phyloP scores from a whole-genome alignment of 2,329 filamentous ascomycete species.

The Lachnellula arida region DNA sequence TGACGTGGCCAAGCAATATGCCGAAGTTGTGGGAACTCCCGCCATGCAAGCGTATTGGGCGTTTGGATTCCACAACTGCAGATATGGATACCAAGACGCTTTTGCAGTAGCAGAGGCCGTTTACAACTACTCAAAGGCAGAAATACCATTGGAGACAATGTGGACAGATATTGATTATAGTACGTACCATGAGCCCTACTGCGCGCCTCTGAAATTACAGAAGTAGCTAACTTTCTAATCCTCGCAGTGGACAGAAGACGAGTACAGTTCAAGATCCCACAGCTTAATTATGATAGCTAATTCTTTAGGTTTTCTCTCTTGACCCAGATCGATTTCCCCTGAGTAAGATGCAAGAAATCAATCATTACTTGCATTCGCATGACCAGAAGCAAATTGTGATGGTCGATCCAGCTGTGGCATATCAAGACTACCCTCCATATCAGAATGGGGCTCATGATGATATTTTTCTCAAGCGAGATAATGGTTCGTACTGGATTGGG shows the following conservation, averaged over 20 bases:
- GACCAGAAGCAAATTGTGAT: slow-evolving; percentile 72
- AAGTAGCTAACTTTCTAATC: not conserved
- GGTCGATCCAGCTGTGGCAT: slow-evolving; percentile 64
- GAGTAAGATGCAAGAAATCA: slow-evolving; percentile 58
- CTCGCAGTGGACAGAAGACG: slow-evolving; percentile 42
- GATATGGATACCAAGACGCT: slow-evolving; percentile 59
- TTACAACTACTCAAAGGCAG: slow-evolving; percentile 60
- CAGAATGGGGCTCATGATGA: slow-evolving; percentile 45
- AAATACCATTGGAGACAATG: slow-evolving; percentile 65
- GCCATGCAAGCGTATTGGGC: slow-evolving; percentile 62
- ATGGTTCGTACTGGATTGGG: slow-evolving; percentile 55
- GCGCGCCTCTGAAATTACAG: not conserved
- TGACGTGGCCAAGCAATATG: slow-evolving; percentile 55
- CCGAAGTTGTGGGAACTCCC: slow-evolving; percentile 50
- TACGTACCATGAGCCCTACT: too few species aligned
- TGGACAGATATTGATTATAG: slow-evolving; percentile 53
- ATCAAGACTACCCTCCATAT: slow-evolving; percentile 48
- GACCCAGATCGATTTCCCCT: slow-evolving; percentile 62
- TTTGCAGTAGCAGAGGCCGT: slow-evolving; percentile 63
- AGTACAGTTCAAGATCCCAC: slow-evolving; percentile 15
- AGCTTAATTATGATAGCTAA: not conserved
- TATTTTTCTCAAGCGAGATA: slow-evolving; percentile 44
- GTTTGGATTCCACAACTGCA: slow-evolving; percentile 59
- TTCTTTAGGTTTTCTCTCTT: slow-evolving; percentile 50
- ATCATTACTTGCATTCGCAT: slow-evolving; percentile 59